A percentile compares a stretch with the other conserved stretches of the same genome.
Evolutionary conservation across 2,329 filamentous ascomycete genomes (phyloP).

Genomic region (Chaetomium strumarium): DNA sequence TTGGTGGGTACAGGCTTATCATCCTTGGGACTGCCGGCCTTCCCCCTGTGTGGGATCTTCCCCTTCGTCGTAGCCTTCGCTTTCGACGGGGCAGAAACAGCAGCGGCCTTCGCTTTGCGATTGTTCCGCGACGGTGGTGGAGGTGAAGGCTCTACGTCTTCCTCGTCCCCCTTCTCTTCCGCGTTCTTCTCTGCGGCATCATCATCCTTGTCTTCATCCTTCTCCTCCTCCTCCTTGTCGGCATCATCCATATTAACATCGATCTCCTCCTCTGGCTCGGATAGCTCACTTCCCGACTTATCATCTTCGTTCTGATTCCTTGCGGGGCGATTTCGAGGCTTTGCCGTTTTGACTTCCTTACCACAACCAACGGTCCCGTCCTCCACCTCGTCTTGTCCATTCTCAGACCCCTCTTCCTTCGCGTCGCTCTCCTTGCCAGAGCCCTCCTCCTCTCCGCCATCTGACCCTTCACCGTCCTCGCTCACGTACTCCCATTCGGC

Average conservation of each 20-base stretch:
- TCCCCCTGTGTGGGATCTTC: conserved; percentile 11
- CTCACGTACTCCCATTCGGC: conserved; percentile 50
- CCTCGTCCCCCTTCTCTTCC: not conserved
- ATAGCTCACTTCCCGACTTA: conserved; percentile 3
- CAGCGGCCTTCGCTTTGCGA: not conserved
- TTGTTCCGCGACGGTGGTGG: not conserved
- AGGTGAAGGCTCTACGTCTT: not conserved
- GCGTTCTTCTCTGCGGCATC: not conserved
- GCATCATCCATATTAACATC: conserved; percentile 14
- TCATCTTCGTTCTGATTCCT: not conserved
- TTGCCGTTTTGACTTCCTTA: not conserved
- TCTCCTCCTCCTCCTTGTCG: not conserved
- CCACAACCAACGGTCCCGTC: not conserved
- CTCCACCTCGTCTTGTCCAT: conserved; percentile 2
- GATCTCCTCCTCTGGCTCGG: conserved; percentile 6
- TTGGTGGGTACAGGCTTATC: not conserved
- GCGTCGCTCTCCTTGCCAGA: conserved; percentile 14
- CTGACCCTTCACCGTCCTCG: conserved; percentile 17
- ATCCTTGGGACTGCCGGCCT: not conserved
- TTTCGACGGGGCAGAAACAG: not conserved
- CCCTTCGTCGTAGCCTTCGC: conserved; percentile 6
- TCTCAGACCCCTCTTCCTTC: conserved; percentile 2
- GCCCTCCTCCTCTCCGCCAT: too few relatives aligned
- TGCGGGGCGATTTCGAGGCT: too few relatives aligned
- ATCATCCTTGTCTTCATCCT: not conserved